Base-by-base conservation (phyloP, 1,284 basidiomycete species). In the Omphalotus olearius region DNA sequence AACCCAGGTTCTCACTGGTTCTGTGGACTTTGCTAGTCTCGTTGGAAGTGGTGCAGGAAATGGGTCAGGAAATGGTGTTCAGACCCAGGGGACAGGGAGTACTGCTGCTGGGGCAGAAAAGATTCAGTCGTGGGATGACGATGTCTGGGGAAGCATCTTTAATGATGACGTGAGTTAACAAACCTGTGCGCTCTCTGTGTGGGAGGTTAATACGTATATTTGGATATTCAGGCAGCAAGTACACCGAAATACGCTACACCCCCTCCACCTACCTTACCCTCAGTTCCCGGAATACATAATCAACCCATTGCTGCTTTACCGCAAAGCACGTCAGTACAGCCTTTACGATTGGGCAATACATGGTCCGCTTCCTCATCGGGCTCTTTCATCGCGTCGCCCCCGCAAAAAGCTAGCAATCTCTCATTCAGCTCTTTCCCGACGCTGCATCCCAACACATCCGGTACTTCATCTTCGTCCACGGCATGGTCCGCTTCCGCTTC, bases 131-230 rank as follows among this genome's bases (percentile, higher is more conserved):
- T 89, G 84, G 85, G 85, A 87, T 57, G 87, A 91, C 52, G 88
- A 91, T 62, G 79, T 83, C 1, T 92, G 85, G 89, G 86, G 82
- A 7, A 88, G 76, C 54, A 88, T 91, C 46, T 77, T 90, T 56
- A 78, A 69, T 40, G 66, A 73, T 52, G 65, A 68, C 60, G 76
- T 77, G 57, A 47, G 70, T 64, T 18, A 17, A 23, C 2, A 23
- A 5, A 5, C 2, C 23, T 18, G 5, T 38, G 37, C 16, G 9
- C 3, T 43, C 9, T 43, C 41, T 7, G 41, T 2, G 2, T 9
- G 23, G 2, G 23, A 23, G 2, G 23, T 23, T 23, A 23, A 23
- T 23, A 23, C 13, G 7, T 10, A 23, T 16, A n/a, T 45, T 36
- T 49, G 16, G 45, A 43, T 49, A 50, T 35, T 28, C 9, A 35